Base-by-base conservation (phyloP, 2,329 filamentous ascomycete genomes). In the Botrytis byssoidea region DNA sequence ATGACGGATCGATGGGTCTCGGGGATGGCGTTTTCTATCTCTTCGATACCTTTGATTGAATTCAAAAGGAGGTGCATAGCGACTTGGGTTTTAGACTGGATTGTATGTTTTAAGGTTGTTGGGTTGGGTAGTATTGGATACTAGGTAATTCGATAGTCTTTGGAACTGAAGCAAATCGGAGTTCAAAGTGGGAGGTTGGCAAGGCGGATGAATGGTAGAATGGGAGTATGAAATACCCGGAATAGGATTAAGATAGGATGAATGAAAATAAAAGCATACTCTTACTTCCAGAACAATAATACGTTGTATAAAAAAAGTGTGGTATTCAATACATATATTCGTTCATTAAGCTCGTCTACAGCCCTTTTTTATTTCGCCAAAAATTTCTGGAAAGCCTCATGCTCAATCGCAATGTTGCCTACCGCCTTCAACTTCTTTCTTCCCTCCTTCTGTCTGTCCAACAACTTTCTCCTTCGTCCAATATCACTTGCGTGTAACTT, bases 371-470 rank as follows among this genome's bases (percentile, higher is more conserved):
- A 95, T 83, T 96, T 97, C 0, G 94, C 88, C 82, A 99, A 83
- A 82, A 99, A 99, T 77, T 90, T 93, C 83, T 99, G 96, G 81
- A 98, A 99, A 4, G 95, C 94, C 78, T 94, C 92, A 79, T 98
- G 94, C 75, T 98, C 95, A 82, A 99, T 98, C n/a, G 94, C 88
- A 0, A 99, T 95, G 81, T 97, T 97, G 0, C 96, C 93, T 8
- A 95, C 91, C 1, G 92, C 88, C 74, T 93, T 89, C 74, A 99
- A 83, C 83, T 92, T 92, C 88, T 97, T 98, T 73, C 94, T 88
- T 0, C 96, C 96, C 77, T 95, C 95, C 84, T 99, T 99, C 83
- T 99, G 96, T 86, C 95, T 97, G 84, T 98, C 95, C 18, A 99
- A 83, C 77, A 99, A 83, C 83, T 99, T 99, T 79, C 90, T 88